Base-by-base conservation (phyloP, 176 grass and related monocot genomes). In the Thalia dealbata region DNA sequence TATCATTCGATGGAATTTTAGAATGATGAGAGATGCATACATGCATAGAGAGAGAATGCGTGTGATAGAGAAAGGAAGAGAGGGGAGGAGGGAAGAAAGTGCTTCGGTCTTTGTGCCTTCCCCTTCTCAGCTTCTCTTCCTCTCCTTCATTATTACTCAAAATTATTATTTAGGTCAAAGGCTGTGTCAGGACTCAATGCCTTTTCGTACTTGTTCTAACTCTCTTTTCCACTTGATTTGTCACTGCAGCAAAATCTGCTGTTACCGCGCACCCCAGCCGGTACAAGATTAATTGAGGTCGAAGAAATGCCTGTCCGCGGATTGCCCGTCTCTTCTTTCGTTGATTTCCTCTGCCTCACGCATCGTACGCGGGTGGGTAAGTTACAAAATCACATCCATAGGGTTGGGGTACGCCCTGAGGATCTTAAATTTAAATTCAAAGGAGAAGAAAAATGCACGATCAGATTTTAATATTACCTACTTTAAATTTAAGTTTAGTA, bases 301-400 rank as follows among this genome's bases (percentile, higher is more conserved):
- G 45, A 48, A 48, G 45, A 48, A 48, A 48, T 48, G 45, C 45
- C 11, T 48, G 45, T 48, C 11, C 11, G 11, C 11, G 11, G 45
- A 48, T 48, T 8, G 45, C 45, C 45, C 11, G 45, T 48, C 45
- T 48, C 45, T 10, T 48, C 1, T 48, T 48, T 48, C 32, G 45
- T 48, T 8, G 45, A 10, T 48, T 50, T 28, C 42, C 70, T 63
- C 19, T 48, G 43, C 56, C 72, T 81, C 79, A 83, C 77, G 79
- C 89, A 74, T 38, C 32, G 32, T 38, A 38, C 32, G 32, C 32
- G 32, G 1, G 4, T 38, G 1, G 32, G 4, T 1, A 4, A 38
- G 4, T 38, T 38, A 38, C 32, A 38, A 38, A 38, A 38, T 38
- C 32, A 38, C 32, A 38, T 38, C 32, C 32, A 38, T 38, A 1